These are phyloP conservation scores for Oryza australiensis DNA, from an alignment of 176 grass and related monocot species.

Conservation along the genomic window DNA sequence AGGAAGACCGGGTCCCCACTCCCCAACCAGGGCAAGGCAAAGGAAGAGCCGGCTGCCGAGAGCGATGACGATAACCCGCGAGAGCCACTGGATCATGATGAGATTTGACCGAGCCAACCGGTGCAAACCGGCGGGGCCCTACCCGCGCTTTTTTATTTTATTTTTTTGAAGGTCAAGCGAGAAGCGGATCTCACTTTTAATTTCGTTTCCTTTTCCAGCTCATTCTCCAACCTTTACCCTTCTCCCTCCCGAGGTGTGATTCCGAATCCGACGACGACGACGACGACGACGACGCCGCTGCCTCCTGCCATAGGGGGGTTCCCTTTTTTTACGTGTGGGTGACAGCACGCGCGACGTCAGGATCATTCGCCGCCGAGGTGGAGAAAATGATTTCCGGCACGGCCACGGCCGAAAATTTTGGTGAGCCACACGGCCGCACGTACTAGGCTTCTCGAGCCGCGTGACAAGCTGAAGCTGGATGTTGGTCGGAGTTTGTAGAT, in stretches of 20 bases:
- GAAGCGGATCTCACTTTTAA: not conserved
- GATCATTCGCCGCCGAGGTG: not conserved
- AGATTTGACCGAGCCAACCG: not conserved
- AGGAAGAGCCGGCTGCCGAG: not conserved
- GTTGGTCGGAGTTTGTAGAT: too few relatives aligned
- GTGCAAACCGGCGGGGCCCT: not conserved
- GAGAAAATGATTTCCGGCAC: not conserved
- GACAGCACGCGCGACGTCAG: too few relatives aligned
- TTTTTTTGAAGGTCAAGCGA: not conserved
- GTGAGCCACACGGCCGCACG: too few relatives aligned
- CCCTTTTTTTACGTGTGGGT: not conserved
- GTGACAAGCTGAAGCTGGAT: too few relatives aligned
- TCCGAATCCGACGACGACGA: not conserved
- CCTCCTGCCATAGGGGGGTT: too few relatives aligned
- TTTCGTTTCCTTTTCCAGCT: too few relatives aligned
- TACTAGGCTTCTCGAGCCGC: too few relatives aligned
- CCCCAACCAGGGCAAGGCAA: not conserved
- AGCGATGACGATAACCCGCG: not conserved
- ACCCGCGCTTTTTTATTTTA: not conserved
- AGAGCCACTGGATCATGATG: constrained; percentile 14
- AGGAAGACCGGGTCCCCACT: not conserved
- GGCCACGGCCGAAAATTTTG: too few relatives aligned
- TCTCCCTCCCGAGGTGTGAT: not conserved
- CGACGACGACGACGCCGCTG: too few relatives aligned
- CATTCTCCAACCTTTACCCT: too few relatives aligned